Base-by-base conservation (phyloP, 2,329 filamentous ascomycete species). In the Fulvia fulva region DNA sequence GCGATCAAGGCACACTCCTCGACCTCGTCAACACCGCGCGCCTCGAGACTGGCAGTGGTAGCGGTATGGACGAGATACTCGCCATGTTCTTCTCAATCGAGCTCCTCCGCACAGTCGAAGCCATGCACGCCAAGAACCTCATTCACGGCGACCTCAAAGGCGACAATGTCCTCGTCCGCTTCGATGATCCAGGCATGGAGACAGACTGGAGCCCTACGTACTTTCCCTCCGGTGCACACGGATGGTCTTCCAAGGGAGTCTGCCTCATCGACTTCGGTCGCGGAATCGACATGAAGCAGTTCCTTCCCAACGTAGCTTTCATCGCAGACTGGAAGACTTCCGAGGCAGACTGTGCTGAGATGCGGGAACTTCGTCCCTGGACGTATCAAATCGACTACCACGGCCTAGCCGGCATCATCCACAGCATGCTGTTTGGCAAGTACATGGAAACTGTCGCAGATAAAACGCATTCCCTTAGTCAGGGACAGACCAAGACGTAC, bases 371-470 rank as follows among this genome's bases (percentile, higher is more conserved):
- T 57, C 83, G 93, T 0, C 91, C 92, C 0, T 99, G 94, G 94
- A 97, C 93, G 1, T 97, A 91, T 79, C 94, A 99, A 73, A 90
- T 97, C 65, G 94, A 99, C 77, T 95, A 97, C 68, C 90, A 96
- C 73, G 94, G 94, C 12, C 81, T 97, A 0, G 94, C 94, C 0
- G 91, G 91, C 4, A 89, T 90, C 23, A 80, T 97, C 4, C 91
- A 99, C 75, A 88, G 86, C 45, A 83, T 99, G 67, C 83, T 99
- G 3, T 99, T 97, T 71, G 93, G 94, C 9, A 91, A 90, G 70
- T 97, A 97, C 75, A 94, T 99, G 68, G 90, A 96, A 71, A 95
- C 91, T 0, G 72, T 81, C 1, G 78, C 71, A 4, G 77, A 77
- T 56, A 73, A 74, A 41, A 70, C 70, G 8, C 53, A 78, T 26